Evolutionary conservation across 306 rosid species (phyloP).

Genomic region (Medicago truncatula): DNA sequence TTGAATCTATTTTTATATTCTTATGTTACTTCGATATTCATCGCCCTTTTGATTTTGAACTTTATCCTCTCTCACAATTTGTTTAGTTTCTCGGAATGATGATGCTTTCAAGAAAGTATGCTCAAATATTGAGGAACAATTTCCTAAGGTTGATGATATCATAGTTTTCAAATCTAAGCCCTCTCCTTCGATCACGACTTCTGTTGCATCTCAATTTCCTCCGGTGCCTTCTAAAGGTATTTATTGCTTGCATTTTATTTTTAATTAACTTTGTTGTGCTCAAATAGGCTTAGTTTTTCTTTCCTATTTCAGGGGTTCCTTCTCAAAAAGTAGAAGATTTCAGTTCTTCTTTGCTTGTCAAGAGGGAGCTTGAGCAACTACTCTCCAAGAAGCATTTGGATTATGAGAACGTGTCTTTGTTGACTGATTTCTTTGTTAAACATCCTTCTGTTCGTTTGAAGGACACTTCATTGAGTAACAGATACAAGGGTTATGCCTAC

Average conservation of each 20-base stretch:
- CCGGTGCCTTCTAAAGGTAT: conserved; percentile 2
- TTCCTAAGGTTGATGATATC: background rate
- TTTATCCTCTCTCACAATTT: background rate
- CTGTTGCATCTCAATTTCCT: background rate
- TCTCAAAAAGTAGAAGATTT: background rate
- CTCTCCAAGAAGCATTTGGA: no score
- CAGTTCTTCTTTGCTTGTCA: background rate
- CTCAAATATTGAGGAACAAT: background rate
- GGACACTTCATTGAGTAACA: background rate
- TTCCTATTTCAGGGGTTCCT: background rate
- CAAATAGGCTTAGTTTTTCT: background rate
- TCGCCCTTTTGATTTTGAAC: background rate
- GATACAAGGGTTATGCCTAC: background rate
- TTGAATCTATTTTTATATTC: background rate
- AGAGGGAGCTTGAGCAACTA: no score
- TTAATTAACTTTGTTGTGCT: no score
- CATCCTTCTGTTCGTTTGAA: conserved; percentile 1
- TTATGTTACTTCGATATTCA: background rate
- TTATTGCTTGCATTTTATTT: background rate
- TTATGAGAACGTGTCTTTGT: background rate
- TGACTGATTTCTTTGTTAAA: background rate
- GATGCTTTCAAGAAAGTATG: background rate
- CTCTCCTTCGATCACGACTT: background rate
- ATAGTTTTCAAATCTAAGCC: conserved; percentile 2
- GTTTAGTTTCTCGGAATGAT: background rate